Conservation (phyloP, 2,329 filamentous ascomycete genomes). For the Ophiostoma angusticollis region DNA sequence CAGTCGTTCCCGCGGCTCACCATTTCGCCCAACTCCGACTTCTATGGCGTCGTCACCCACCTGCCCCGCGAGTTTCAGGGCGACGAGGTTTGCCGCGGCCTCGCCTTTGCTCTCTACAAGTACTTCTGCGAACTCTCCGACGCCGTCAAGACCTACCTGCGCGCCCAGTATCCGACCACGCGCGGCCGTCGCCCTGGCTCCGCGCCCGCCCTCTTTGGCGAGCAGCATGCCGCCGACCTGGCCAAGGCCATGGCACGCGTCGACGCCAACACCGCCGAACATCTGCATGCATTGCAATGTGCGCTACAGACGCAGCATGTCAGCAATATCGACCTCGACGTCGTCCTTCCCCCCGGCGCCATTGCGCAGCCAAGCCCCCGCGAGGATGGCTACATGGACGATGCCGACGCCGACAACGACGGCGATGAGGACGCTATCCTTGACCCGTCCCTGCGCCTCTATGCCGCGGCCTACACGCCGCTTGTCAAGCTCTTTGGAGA, state of each 20-base stretch:
- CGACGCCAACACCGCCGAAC: conserved; percentile 59
- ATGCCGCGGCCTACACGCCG: conserved; percentile 58
- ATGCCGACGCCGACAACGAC: conserved; percentile 19
- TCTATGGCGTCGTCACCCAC: conserved; percentile 81
- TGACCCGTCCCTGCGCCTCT: conserved; percentile 53
- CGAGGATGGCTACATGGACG: conserved; percentile 36
- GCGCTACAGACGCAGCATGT: conserved; percentile 72
- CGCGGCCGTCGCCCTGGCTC: conserved; percentile 48
- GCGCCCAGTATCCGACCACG: conserved; percentile 39
- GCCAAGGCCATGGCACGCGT: conserved; percentile 74
- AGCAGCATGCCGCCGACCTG: conserved; percentile 85
- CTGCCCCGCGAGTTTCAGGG: conserved; percentile 90
- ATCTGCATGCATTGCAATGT: conserved; percentile 59
- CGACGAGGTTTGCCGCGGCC: conserved; percentile 79
- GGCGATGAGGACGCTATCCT: conserved; percentile 54
- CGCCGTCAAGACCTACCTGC: conserved; percentile 59
- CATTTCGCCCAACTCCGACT: conserved; percentile 80
- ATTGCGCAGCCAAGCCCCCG: conserved; percentile 34
- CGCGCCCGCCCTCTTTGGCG: conserved; percentile 62
- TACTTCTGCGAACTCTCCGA: conserved; percentile 84
- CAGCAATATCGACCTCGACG: conserved; percentile 75
- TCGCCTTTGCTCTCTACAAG: conserved; percentile 86
- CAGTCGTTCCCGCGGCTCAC: conserved; percentile 84
- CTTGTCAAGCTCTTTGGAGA: conserved; percentile 72
- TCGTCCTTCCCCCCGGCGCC: conserved; percentile 68